A percentile compares a stretch with the other conserved stretches of the same genome.
Conservation (phyloP, 441 rosid species). For the Geranium incanum region DNA sequence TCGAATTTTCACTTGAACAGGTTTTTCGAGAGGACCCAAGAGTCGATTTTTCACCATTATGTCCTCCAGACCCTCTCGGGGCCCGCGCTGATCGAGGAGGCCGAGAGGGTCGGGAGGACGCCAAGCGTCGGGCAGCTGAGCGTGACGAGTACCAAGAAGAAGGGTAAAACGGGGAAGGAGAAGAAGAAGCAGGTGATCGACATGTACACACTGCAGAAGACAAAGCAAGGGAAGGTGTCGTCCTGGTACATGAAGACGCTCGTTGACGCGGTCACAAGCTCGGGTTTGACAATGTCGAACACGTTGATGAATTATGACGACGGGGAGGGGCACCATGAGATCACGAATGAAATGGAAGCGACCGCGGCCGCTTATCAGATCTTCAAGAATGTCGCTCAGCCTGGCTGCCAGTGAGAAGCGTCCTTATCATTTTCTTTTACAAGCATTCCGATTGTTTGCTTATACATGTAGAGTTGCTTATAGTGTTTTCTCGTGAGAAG, state of each 20-base stretch:
- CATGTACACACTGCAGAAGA: slow-evolving; percentile 61
- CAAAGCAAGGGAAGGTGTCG: slow-evolving; percentile 78
- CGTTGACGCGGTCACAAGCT: slow-evolving; percentile 67
- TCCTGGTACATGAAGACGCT: slow-evolving; percentile 83
- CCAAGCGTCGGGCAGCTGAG: slow-evolving; percentile 42
- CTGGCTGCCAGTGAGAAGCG: slow-evolving; percentile 39
- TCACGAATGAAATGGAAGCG: slow-evolving; percentile 79
- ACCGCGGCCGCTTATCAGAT: slow-evolving; percentile 55
- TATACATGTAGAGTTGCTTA: neutral
- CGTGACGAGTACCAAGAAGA: slow-evolving; percentile 38
- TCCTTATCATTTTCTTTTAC: too few relatives aligned
- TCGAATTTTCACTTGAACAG: slow-evolving; percentile 68
- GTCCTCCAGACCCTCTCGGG: slow-evolving; percentile 72
- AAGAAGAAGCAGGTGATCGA: slow-evolving; percentile 55
- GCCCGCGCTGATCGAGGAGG: slow-evolving; percentile 66
- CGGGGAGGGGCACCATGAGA: slow-evolving; percentile 40
- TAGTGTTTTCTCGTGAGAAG: slow-evolving; percentile 24
- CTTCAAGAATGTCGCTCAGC: slow-evolving; percentile 46
- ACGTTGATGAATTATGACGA: slow-evolving; percentile 36
- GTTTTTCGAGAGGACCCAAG: slow-evolving; percentile 87
- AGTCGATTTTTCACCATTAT: slow-evolving; percentile 73
- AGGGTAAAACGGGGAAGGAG: slow-evolving; percentile 18
- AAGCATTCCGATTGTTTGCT: neutral
- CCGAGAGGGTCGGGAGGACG: slow-evolving; percentile 41
- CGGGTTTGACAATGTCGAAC: slow-evolving; percentile 65